phyloP scores from a whole-genome alignment of 2,329 filamentous ascomycete genomes.

The Stagonosporopsis tanaceti region DNA sequence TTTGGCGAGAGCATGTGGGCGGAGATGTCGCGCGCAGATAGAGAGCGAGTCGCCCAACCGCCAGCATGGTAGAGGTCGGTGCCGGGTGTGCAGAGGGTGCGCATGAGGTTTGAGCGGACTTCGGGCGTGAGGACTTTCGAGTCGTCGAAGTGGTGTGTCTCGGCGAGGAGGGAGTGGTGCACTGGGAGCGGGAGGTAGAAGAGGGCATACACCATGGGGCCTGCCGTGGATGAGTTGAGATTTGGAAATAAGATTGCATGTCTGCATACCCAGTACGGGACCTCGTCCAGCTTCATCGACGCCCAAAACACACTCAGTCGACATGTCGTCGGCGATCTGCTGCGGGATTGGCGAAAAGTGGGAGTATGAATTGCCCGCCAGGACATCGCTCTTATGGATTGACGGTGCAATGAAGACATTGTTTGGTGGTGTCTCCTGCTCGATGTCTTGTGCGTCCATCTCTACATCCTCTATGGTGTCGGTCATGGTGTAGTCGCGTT shows the following conservation, averaged over 20 bases:
- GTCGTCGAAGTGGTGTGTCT: conserved; percentile 89
- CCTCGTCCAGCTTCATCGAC: conserved; percentile 95
- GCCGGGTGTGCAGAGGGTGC: conserved; percentile 71
- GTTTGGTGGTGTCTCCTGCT: conserved; percentile 45
- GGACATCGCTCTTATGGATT: conserved; percentile 50
- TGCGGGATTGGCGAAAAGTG: conserved; percentile 57
- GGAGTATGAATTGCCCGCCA: conserved; percentile 57
- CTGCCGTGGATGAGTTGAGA: conserved; percentile 51
- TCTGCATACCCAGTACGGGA: conserved; percentile 78
- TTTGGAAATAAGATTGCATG: background rate
- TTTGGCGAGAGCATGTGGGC: conserved; percentile 76
- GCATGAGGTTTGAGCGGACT: conserved; percentile 78
- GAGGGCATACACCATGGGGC: conserved; percentile 72
- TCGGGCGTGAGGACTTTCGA: conserved; percentile 86
- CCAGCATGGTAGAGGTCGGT: conserved; percentile 68
- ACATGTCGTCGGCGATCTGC: conserved; percentile 52
- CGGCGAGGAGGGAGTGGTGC: conserved; percentile 76
- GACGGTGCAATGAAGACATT: conserved; percentile 59
- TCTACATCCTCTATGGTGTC: conserved; percentile 39
- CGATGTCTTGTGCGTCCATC: conserved; percentile 46
- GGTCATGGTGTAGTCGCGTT: conserved; percentile 30
- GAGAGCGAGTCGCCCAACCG: conserved; percentile 82
- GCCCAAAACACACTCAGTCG: conserved; percentile 76
- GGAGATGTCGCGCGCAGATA: conserved; percentile 85
- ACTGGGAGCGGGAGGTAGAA: conserved; percentile 75